Base-by-base conservation (phyloP, 805 yeast species). In the Candida dajiaensis region DNA sequence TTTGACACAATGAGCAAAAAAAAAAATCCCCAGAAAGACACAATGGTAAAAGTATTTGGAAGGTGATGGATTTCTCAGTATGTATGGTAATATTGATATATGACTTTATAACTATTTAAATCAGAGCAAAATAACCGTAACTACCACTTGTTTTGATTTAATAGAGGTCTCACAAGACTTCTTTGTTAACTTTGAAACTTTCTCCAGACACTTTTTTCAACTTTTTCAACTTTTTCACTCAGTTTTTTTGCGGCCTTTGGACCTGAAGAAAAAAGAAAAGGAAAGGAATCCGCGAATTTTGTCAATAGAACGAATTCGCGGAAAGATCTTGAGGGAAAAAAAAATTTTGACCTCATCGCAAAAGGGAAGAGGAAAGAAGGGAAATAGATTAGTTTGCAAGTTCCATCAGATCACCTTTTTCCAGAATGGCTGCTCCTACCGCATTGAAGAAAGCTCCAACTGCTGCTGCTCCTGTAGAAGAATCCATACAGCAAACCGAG, bases 351-450 rank as follows among this genome's bases (percentile, higher is more conserved):
- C 36, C 36, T 33, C 36, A 33, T 33, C 36, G 36, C 36, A 33
- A 28, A 28, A 13, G 11, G 12, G 11, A 25, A 25, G 28, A 22
- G 25, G 13, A 12, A 15, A n/a, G 9, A 15, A 10, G 18, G 35
- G 16, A 29, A 29, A 18, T 15, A 15, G n/a, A 25, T 3, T 6
- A 8, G 9, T 25, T 22, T 22, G 25, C 25, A 22, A 22, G n/a
- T 9, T 25, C 28, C 7, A 9, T 25, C 28, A 25, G 28, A 28
- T 28, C 15, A 3, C 15, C 7, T 13, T 7, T 11, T 11, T 16
- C 11, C 20, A 33, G 5, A 16, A 72, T 74, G 78, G 78, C 68
- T 43, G 78, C 78, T 19, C 81, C 74, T 42, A 70, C 61, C 57
- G 77, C 65, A 62, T 15, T 55, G 49, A 46, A 65, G 66, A 51